These are phyloP conservation scores for Larix kaempferi DNA, from an alignment of 75 land plant species.

Conservation along the genomic window DNA sequence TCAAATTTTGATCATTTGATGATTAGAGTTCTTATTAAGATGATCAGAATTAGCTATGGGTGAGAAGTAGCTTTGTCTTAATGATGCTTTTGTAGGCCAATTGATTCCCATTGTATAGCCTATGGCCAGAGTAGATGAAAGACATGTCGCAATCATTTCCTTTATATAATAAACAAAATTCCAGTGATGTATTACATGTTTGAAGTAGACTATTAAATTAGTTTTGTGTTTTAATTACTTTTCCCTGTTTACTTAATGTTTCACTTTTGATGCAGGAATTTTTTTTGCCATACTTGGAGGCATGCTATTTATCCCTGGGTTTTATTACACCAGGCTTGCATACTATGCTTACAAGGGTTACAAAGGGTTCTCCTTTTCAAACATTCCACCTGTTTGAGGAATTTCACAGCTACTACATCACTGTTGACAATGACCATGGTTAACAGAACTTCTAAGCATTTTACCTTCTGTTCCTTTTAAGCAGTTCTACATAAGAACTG, in stretches of 20 bases:
- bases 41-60: no score
- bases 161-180: not conserved
- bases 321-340: slow-evolving; percentile 90
- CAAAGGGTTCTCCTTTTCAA: slow-evolving; percentile 91
- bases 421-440: not conserved
- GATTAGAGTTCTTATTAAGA: no score
- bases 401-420: not conserved
- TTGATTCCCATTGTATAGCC: no score
- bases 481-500: not conserved
- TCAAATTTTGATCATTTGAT: no score
- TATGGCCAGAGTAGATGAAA: no score
- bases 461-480: not conserved
- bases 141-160: not conserved
- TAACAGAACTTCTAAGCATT: not conserved
- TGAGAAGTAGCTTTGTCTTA: no score
- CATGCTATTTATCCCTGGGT: slow-evolving; percentile 84
- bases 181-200: not conserved
- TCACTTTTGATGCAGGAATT: slow-evolving; percentile 41
- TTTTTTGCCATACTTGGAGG: slow-evolving; percentile 76
- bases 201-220: no score
- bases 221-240: not conserved
- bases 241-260: not conserved
- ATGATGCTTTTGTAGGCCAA: no score
- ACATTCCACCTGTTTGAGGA: slow-evolving; percentile 66
- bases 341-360: slow-evolving; percentile 96